Conservation (phyloP, 495 filamentous ascomycete genomes). For the Lepidopterella palustris region DNA sequence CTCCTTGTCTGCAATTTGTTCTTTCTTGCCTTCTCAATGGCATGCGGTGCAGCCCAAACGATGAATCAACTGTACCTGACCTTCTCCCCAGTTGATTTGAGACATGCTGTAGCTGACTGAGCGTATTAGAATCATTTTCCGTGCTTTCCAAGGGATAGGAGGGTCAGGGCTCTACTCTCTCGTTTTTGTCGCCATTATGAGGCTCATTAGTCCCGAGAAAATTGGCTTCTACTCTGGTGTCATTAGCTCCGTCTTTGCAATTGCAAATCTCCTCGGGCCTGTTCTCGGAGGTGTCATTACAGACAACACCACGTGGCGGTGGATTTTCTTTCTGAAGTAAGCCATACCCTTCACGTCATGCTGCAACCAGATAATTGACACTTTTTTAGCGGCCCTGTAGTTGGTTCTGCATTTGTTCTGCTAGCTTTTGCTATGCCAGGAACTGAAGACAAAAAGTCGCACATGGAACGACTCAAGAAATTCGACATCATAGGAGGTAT, state of each 20-base stretch:
- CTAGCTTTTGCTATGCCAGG: constrained; percentile 18
- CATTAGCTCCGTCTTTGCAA: constrained; percentile 43
- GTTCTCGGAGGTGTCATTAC: constrained; percentile 43
- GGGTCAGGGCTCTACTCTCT: constrained; percentile 26
- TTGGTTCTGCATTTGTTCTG: constrained; percentile 9
- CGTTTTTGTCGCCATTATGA: constrained; percentile 23
- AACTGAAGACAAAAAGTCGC: constrained; percentile 7
- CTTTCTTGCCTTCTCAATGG: constrained; percentile 24
- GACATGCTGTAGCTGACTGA: neutral
- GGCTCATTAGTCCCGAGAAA: constrained; percentile 17
- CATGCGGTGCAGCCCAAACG: constrained; percentile 14
- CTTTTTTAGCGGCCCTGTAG: constrained; percentile 17
- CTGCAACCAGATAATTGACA: neutral
- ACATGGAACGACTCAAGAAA: constrained; percentile 13
- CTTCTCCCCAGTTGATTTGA: neutral
- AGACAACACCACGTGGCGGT: constrained; percentile 24
- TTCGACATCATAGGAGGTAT: constrained; percentile 22
- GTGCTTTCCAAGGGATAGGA: constrained; percentile 25
- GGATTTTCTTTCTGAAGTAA: constrained; percentile 33
- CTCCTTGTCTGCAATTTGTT: constrained; percentile 17
- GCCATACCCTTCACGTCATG: neutral
- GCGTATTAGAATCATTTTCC: constrained; percentile 19
- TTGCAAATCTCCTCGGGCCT: constrained; percentile 41
- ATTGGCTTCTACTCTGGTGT: constrained; percentile 43
- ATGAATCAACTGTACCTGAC: constrained; percentile 22